Evolutionary conservation across 495 filamentous ascomycete species (phyloP).

Genomic region (Tuber aestivum): DNA sequence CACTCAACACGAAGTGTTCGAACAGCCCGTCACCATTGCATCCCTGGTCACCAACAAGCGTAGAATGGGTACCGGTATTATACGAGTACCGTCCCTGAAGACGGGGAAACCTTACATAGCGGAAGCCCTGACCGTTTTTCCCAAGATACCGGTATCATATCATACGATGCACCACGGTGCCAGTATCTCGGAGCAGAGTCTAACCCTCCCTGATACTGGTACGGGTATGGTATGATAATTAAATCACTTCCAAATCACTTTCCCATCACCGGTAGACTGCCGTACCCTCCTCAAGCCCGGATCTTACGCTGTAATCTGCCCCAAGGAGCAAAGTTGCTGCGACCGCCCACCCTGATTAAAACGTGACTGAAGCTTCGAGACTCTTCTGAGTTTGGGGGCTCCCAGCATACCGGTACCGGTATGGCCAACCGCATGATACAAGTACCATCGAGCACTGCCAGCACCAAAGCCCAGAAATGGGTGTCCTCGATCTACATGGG

Average conservation of each 20-base stretch:
- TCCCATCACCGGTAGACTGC: not conserved
- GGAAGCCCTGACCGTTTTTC: not conserved
- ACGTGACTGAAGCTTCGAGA: not conserved
- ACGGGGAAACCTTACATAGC: not conserved
- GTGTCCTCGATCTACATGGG: not conserved
- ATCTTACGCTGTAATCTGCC: not conserved
- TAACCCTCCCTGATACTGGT: not conserved
- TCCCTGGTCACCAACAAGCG: not conserved
- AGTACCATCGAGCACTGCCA: not conserved
- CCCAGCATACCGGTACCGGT: not conserved
- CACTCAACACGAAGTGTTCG: not conserved
- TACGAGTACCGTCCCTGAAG: not conserved
- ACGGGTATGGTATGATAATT: not conserved
- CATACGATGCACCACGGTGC: not conserved
- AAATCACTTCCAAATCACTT: not conserved
- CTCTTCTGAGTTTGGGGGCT: not conserved
- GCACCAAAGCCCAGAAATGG: not conserved
- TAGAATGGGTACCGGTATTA: not conserved
- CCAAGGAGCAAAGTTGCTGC: not conserved
- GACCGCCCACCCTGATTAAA: not conserved
- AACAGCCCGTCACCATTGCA: not conserved
- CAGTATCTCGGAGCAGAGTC: not conserved
- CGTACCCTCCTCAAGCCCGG: not conserved
- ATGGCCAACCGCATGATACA: not conserved
- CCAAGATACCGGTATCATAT: not conserved